Conservation (phyloP, 1,139 yeast genomes). For the Kodamaea arcana region DNA sequence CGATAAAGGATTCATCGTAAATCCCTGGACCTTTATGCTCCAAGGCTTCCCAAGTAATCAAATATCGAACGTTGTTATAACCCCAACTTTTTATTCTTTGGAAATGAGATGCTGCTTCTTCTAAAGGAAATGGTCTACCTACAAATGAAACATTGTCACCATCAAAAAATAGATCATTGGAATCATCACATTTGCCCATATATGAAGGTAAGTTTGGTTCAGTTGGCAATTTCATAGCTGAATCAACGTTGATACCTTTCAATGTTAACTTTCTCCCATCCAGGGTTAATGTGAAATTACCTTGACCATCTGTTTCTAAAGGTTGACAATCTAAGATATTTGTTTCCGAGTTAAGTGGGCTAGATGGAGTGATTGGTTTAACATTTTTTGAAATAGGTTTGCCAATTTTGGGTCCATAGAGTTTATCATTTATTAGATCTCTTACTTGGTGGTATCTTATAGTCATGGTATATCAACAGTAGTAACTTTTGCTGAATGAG, state of each 20-base stretch:
- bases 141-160: slow-evolving; percentile 76
- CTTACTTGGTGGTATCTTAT: background rate
- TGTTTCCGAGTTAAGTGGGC: slow-evolving; percentile 9
- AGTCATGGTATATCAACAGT: no score
- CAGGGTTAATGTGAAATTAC: slow-evolving; percentile 55
- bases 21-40: slow-evolving; percentile 86
- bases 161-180: slow-evolving; percentile 50
- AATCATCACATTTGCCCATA: slow-evolving; percentile 39
- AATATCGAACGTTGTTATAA: slow-evolving; percentile 69
- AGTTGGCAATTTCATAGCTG: slow-evolving; percentile 68
- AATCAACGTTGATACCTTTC: slow-evolving; percentile 82
- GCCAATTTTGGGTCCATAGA: background rate
- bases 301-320: slow-evolving; percentile 36
- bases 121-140: slow-evolving; percentile 74
- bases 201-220: slow-evolving; percentile 52
- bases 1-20: slow-evolving; percentile 75
- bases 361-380: slow-evolving; percentile 7
- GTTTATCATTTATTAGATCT: slow-evolving; percentile 6
- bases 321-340: slow-evolving; percentile 29
- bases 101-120: slow-evolving; percentile 68
- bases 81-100: slow-evolving; percentile 75
- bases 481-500: no score
- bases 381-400: background rate
- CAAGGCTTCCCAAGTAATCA: slow-evolving; percentile 88
- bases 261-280: slow-evolving; percentile 57